These are phyloP conservation scores for Tetrahymena thermophila DNA, from an alignment of 73 alveolate species.

Conservation along the genomic window DNA sequence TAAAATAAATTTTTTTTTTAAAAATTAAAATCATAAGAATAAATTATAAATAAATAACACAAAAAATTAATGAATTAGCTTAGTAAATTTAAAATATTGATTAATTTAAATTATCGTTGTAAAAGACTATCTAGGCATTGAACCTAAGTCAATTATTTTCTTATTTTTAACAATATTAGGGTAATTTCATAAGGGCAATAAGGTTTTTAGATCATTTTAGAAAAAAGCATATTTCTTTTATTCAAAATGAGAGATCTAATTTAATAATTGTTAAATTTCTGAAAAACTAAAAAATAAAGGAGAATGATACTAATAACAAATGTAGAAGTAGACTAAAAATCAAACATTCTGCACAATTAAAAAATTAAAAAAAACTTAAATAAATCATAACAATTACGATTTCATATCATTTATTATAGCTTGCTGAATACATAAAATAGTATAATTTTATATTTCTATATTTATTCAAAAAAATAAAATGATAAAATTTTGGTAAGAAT, in stretches of 20 bases:
- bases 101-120: background rate
- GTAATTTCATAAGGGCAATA: background rate
- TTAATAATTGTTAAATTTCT: background rate
- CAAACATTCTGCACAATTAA: background rate
- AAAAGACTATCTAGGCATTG: background rate
- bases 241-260: background rate
- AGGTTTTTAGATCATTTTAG: background rate
- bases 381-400: no score
- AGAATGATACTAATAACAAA: background rate
- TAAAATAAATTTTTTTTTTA: no score
- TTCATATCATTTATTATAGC: no score
- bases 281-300: background rate
- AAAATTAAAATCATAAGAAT: no score
- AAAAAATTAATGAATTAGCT: no score
- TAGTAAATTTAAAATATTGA: no score
- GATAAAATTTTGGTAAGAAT: background rate
- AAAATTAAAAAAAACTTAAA: no score
- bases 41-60: no score
- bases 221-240: background rate
- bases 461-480: background rate
- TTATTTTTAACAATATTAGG: no score
- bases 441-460: no score
- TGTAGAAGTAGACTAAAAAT: background rate
- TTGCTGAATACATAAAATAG: no score
- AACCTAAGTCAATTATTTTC: background rate